Evolutionary conservation across 1,284 basidiomycete genomes (phyloP), one percentile per base, ranked within the genome.

Genomic region (Fomitopsis pinicola): DNA sequence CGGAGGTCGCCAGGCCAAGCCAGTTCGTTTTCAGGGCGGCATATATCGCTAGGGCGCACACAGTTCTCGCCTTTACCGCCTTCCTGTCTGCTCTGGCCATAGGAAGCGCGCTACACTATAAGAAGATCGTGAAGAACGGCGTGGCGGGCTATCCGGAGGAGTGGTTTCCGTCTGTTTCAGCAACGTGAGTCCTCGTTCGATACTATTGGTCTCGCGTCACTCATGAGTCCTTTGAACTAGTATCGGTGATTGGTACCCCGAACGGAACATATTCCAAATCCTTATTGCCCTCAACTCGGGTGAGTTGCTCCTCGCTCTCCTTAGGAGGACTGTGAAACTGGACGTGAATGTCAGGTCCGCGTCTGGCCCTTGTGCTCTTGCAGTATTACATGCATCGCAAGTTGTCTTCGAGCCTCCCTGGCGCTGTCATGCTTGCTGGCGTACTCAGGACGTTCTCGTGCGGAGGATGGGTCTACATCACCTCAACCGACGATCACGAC

Each of bases 381-480:
- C 89, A 92, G 67, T 94, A 90, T 73, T 82, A 87, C 61, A 74
- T 89, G 28, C 81, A 85, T 52, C 78, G 80, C 40, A 72, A 78
- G 0, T 58, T 72, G 9, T 67, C 70, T 28, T 83, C 83, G 19
- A 76, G 68, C 45, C 73, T 85, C n/a, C 80, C 89, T 0, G 77
- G 76, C 15, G 66, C 87, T 59, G 77, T 95, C 42, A 81, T 89
- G 40, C 66, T 85, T 12, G 78, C 81, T 35, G 94, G 95, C 0
- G 65, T 94, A 15, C 71, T 92, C 30, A 81, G 95, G 63, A 96
- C 95, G 0, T 73, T 97, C 26, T 83, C 86, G 5, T 97, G 95
- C 67, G 94, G 91, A 30, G 94, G 94, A 30, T 98, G 94, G 94
- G 92, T 97, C 52, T 97, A 89, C 70, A 87, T 97, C 68, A 97